Conservation (phyloP, 1,284 basidiomycete species). For the Golubevia sp. region DNA sequence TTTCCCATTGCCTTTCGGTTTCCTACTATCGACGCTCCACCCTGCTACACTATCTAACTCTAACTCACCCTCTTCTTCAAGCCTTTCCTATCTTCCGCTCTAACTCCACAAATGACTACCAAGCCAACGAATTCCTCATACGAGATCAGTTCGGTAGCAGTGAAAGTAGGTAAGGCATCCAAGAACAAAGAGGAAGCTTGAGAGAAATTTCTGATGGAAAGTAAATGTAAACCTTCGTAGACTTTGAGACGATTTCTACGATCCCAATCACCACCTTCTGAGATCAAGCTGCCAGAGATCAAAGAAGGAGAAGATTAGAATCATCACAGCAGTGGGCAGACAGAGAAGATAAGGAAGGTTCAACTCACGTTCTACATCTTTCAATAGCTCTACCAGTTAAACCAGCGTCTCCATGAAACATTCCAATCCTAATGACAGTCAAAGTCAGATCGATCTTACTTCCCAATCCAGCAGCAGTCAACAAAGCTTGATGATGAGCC, state of each 20-base stretch:
- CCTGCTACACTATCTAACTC: too few relatives aligned
- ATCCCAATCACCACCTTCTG: slow-evolving; percentile 61
- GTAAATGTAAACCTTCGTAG: slow-evolving; percentile 56
- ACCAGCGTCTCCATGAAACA: slow-evolving; percentile 58
- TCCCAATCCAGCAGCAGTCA: slow-evolving; percentile 53
- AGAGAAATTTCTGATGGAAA: slow-evolving; percentile 57
- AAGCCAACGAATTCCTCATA: slow-evolving; percentile 58
- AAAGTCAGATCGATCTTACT: slow-evolving; percentile 56
- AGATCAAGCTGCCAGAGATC: slow-evolving; percentile 36
- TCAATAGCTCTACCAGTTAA: slow-evolving; percentile 39
- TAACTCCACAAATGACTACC: slow-evolving; percentile 51
- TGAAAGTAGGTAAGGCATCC: slow-evolving; percentile 59
- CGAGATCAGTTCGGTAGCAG: slow-evolving; percentile 55
- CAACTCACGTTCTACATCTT: slow-evolving; percentile 33
- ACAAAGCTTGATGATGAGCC: slow-evolving; percentile 44
- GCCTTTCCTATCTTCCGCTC: slow-evolving; percentile 47
- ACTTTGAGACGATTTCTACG: slow-evolving; percentile 58
- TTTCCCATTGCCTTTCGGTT: too few relatives aligned
- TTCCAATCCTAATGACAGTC: slow-evolving; percentile 51
- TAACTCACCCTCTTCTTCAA: slow-evolving; percentile 49
- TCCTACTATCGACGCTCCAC: too few relatives aligned
- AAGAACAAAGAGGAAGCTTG: slow-evolving; percentile 50
- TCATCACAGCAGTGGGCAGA: background rate
- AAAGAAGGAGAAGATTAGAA: too few relatives aligned
- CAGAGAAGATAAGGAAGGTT: background rate